Evolutionary conservation across 768 basidiomycete species (phyloP).

Genomic region (Sarcodon sp.): DNA sequence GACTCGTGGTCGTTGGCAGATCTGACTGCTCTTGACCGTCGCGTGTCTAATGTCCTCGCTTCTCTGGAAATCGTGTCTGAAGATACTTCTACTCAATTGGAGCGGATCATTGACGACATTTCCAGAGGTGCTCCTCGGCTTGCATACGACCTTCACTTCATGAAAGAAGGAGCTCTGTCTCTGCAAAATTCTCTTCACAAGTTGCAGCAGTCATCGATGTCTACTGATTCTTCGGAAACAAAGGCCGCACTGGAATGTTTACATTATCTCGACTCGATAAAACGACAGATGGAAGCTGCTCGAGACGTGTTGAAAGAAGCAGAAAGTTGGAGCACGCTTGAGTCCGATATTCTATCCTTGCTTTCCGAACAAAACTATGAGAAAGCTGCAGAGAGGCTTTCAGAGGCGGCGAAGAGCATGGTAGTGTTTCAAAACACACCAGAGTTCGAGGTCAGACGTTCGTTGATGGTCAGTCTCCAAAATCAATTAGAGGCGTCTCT

Average conservation of each 20-base stretch:
- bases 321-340: slow-evolving; percentile 93
- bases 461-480: slow-evolving; percentile 83
- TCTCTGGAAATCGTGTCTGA: slow-evolving; percentile 79
- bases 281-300: slow-evolving; percentile 77
- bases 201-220: slow-evolving; percentile 42
- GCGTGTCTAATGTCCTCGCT: slow-evolving; percentile 62
- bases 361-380: slow-evolving; percentile 67
- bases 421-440: slow-evolving; percentile 86
- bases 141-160: slow-evolving; percentile 93
- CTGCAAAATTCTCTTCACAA: slow-evolving; percentile 55
- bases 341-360: slow-evolving; percentile 83
- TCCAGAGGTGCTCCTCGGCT: slow-evolving; percentile 84
- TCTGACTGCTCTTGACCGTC: slow-evolving; percentile 47
- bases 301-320: slow-evolving; percentile 88
- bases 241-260: slow-evolving; percentile 60
- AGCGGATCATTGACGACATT: slow-evolving; percentile 85
- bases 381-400: slow-evolving; percentile 86
- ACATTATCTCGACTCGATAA: slow-evolving; percentile 73
- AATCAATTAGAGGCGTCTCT: slow-evolving; percentile 92
- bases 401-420: slow-evolving; percentile 83
- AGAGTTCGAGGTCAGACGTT: slow-evolving; percentile 78
- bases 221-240: slow-evolving; percentile 43
- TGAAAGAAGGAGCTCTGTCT: slow-evolving; percentile 80
- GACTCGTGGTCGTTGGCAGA: slow-evolving; percentile 3
- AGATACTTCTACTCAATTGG: slow-evolving; percentile 79